These are phyloP conservation scores for Xylaria intraflava DNA, from an alignment of 495 filamentous ascomycete species.

Conservation along the genomic window DNA sequence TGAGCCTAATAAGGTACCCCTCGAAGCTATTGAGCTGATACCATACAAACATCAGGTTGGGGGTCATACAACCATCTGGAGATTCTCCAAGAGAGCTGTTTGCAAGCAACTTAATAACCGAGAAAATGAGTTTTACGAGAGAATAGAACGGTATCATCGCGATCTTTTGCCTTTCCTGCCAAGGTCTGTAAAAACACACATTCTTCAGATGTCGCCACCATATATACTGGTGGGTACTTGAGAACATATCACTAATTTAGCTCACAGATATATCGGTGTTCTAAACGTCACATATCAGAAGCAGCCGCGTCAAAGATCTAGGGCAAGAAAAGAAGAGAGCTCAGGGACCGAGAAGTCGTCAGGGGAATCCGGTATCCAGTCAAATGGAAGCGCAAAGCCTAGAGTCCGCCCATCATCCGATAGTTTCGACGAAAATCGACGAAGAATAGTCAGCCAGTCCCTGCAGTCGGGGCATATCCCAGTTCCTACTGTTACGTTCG, in stretches of 20 bases:
- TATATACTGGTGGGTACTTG: neutral
- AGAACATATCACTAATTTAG: slow-evolving; percentile 13
- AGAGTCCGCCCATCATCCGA: slow-evolving; percentile 6
- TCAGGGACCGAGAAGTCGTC: slow-evolving; percentile 17
- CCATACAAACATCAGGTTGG: slow-evolving; percentile 97
- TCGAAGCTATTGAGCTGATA: slow-evolving; percentile 91
- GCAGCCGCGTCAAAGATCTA: slow-evolving; percentile 60
- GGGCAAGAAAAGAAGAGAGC: slow-evolving; percentile 38
- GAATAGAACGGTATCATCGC: slow-evolving; percentile 81
- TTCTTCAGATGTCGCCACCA: neutral
- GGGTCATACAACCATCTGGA: slow-evolving; percentile 91
- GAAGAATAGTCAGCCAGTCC: slow-evolving; percentile 74
- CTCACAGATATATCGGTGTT: slow-evolving; percentile 83
- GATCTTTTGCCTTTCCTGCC: slow-evolving; percentile 86
- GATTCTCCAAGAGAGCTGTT: slow-evolving; percentile 88
- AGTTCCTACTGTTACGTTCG: slow-evolving; percentile 87
- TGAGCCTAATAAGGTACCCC: slow-evolving; percentile 52
- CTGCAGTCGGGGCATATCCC: slow-evolving; percentile 41
- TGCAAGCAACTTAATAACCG: slow-evolving; percentile 97
- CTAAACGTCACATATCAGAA: slow-evolving; percentile 96
- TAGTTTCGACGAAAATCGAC: slow-evolving; percentile 31
- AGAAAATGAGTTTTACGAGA: slow-evolving; percentile 98
- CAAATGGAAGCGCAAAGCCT: slow-evolving; percentile 15
- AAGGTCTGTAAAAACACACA: slow-evolving; percentile 55
- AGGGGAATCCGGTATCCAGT: slow-evolving; percentile 16